Evolutionary conservation across 805 yeast genomes (phyloP), one percentile per base, ranked within the genome.

Genomic region (Clavispora carvajalis): DNA sequence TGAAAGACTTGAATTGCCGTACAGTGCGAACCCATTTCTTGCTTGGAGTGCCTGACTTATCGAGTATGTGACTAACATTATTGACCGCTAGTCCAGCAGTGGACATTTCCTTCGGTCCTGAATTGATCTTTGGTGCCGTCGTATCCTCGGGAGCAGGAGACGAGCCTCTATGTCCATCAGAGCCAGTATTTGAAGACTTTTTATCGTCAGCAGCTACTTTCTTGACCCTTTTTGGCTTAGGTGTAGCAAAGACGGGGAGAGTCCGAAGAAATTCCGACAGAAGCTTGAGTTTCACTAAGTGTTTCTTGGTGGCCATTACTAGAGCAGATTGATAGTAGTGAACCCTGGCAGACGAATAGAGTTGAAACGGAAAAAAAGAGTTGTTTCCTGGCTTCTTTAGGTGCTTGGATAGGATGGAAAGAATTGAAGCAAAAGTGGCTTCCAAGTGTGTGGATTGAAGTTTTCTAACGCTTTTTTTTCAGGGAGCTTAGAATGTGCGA

Each of bases 81-180:
- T 65, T 65, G 62, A 67, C 60, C 4, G 68, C 56, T 37, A 67
- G 55, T 0, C 73, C 72, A 0, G 72, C 61, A 0, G 72, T 65
- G n/a, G 69, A 61, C 41, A 58, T 47, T 38, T 66, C 72, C 46
- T 67, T 67, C 29, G 63, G 53, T 2, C 71, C 72, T 5, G 67
- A 58, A 43, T 65, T 67, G 49, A 65, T 64, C 35, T 61, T 57
- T 40, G 56, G 48, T 43, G 51, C 52, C 38, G 53, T 49, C 15
- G 45, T 41, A 12, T 45, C 47, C 22, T 39, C 46, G 8, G 46
- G 47, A 1, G 44, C 43, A 9, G 49, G 49, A 7, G 48, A 41
- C 16, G 36, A 17, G 5, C 22, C 34, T 21, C 31, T 37, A n/a
- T 26, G 30, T 24, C 37, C 24, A 7, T 34, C 24, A 4, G 22